A percentile compares a stretch with the other conserved stretches of the same genome.
These are phyloP conservation scores for Echinosophora koreensis DNA, from an alignment of 306 rosid genomes.

Conservation along the genomic window DNA sequence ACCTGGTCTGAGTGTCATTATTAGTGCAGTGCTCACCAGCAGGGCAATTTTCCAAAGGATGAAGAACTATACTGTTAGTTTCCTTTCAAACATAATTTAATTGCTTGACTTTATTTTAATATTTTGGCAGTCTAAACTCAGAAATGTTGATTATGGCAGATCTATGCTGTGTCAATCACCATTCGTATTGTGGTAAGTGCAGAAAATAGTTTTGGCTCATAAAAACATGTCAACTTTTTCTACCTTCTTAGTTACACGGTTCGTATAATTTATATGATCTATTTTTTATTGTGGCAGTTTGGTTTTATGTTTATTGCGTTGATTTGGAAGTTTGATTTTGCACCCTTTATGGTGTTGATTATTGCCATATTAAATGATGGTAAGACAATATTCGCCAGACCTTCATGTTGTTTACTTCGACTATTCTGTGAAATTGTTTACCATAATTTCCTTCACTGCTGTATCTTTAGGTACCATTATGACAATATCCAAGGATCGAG, in stretches of 20 bases:
- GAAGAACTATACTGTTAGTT: constrained; percentile 96
- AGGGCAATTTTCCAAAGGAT: constrained; percentile 99
- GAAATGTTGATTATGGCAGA: constrained; percentile 58
- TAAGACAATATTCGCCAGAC: constrained; percentile 49
- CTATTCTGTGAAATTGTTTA: constrained; percentile 22
- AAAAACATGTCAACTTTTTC: constrained; percentile 15
- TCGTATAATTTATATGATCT: constrained; percentile 38
- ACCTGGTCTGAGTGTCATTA: constrained; percentile 96
- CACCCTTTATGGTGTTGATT: constrained; percentile 98
- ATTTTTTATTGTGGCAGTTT: constrained; percentile 66
- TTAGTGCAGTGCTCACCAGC: constrained; percentile 97
- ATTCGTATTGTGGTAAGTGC: constrained; percentile 96
- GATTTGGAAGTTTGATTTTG: constrained; percentile 96
- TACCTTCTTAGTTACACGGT: background rate
- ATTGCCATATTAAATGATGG: constrained; percentile 97
- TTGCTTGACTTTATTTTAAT: constrained; percentile 16
- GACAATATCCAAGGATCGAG: constrained; percentile 98
- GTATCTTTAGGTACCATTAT: constrained; percentile 82
- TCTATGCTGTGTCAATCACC: constrained; percentile 98
- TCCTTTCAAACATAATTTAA: constrained; percentile 36
- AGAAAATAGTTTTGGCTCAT: background rate
- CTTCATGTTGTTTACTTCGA: constrained; percentile 31
- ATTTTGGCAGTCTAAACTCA: constrained; percentile 36
- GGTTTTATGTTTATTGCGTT: constrained; percentile 96
- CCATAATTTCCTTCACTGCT: constrained; percentile 37